A percentile compares a stretch with the other conserved stretches of the same genome.
phyloP scores from a whole-genome alignment of 352 stramenopile genomes.

The Phytophthora litchii region DNA sequence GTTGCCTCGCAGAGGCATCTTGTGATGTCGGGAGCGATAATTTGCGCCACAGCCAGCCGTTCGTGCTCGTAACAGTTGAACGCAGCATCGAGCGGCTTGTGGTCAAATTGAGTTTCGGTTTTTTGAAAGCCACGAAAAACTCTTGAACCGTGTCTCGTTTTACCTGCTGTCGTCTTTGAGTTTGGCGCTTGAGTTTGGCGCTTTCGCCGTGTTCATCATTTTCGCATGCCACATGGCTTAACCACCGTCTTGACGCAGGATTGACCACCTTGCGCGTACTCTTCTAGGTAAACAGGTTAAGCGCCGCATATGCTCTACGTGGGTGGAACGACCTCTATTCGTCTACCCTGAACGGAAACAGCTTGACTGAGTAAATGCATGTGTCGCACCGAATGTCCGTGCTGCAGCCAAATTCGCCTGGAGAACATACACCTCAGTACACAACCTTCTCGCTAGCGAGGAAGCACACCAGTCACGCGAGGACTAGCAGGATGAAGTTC shows the following conservation, averaged over 20 bases:
- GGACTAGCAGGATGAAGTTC: slow-evolving; percentile 41
- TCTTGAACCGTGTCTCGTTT: slow-evolving; percentile 10
- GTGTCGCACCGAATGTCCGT: slow-evolving; percentile 26
- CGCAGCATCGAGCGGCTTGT: slow-evolving; percentile 9
- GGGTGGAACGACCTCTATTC: slow-evolving; percentile 9
- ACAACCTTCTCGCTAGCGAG: slow-evolving; percentile 17
- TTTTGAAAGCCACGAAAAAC: slow-evolving; percentile 17
- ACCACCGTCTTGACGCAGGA: slow-evolving; percentile 1
- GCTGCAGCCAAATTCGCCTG: slow-evolving; percentile 1
- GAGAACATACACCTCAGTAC: slow-evolving; percentile 19
- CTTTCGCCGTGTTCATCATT: slow-evolving; percentile 15
- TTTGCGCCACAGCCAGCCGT: slow-evolving; percentile 20
- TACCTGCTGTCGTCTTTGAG: slow-evolving; percentile 14
- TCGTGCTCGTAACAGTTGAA: slow-evolving; percentile 20
- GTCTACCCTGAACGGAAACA: slow-evolving; percentile 19
- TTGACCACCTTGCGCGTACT: slow-evolving; percentile 3
- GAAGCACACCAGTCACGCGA: neutral
- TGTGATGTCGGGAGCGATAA: slow-evolving; percentile 4
- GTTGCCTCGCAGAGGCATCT: slow-evolving; percentile 1
- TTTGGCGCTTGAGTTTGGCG: neutral
- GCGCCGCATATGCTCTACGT: neutral
- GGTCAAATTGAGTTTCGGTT: slow-evolving; percentile 5
- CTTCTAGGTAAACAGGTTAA: no score
- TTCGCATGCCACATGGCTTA: slow-evolving; percentile 19
- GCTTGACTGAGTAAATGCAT: slow-evolving; percentile 16